phyloP scores from a whole-genome alignment of 2,329 filamentous ascomycete species.

The Paramyrothecium sp. region DNA sequence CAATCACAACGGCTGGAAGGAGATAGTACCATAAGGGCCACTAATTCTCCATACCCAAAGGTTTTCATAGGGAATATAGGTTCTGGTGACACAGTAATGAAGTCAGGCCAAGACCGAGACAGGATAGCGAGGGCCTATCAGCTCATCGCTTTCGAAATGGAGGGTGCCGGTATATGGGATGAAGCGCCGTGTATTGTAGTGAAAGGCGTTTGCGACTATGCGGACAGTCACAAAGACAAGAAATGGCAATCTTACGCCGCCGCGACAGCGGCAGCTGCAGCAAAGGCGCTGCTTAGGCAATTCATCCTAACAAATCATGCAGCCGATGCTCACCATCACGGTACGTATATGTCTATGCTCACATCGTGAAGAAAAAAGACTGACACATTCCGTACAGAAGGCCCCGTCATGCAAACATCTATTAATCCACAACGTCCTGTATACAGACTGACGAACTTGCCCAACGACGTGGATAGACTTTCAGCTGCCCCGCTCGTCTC shows the following conservation, averaged over 20 bases:
- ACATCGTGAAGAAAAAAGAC: too few relatives aligned
- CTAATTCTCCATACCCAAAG: neutral
- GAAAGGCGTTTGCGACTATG: constrained; percentile 13
- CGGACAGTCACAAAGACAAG: constrained; percentile 10
- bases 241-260: constrained; percentile 5
- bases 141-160: constrained; percentile 13
- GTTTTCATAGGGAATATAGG: constrained; percentile 7
- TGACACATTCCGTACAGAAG: too few relatives aligned
- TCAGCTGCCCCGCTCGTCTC: neutral
- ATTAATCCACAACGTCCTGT: too few relatives aligned
- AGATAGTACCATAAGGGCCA: too few relatives aligned
- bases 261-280: neutral
- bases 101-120: constrained; percentile 18
- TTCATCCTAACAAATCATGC: too few relatives aligned
- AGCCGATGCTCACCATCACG: too few relatives aligned
- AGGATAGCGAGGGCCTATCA: neutral
- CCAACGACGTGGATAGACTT: neutral
- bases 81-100: constrained; percentile 29
- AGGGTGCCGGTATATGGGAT: constrained; percentile 10
- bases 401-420: too few relatives aligned
- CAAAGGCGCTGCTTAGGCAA: too few relatives aligned
- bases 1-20: too few relatives aligned
- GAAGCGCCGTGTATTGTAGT: constrained; percentile 8
- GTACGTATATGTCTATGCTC: too few relatives aligned
- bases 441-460: neutral